Base-by-base conservation (phyloP, 1,139 yeast genomes). In the Suhomyces guaymorum region DNA sequence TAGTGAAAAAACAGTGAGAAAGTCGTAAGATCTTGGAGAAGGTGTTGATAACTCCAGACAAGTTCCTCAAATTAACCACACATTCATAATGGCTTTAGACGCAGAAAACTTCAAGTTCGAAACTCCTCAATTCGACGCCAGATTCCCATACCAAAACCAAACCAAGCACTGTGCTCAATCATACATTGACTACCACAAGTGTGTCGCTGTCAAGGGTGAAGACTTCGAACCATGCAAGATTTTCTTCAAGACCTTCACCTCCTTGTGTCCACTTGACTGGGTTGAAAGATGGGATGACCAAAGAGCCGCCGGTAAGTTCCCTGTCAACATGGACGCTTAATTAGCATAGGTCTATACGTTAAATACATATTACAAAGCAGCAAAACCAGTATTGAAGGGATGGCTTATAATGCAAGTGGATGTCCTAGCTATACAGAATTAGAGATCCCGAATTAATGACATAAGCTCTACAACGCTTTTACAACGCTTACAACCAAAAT, bases 151-250 rank as follows among this genome's bases (percentile, higher is more conserved):
- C 76, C 90, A 81, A 67, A 92, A 90, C 80, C 98, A 90, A 71
- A 85, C 96, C 57, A 89, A 85, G 74, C 96, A 90, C 77, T 90
- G 98, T 78, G 94, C 94, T 80, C 97, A 90, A 74, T 78, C 94
- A 51, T 92, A 90, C 74, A 88, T 92, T 57, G 98, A 92, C 70
- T 92, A 90, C 82, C 92, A 86, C 83, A 90, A 89, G 71, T 92
- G 98, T 75, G 80, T 92, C 63, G 84, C 82, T 59, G 89, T 90
- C 52, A 90, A 90, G 75, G 98, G 98, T 61, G 97, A 92, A 71
- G 97, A 90, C 48, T 92, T 92, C 60, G 96, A 90, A 58, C 97
- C 97, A 59, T 92, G 98, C 71, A 78, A 89, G 70, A 89, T 87
- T 52, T 92, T 92, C 74, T 87, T 80, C 82, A 84, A 81, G 70